Evolutionary conservation across 2,329 filamentous ascomycete species (phyloP), one percentile per base, ranked within the genome.

Genomic region (Talaromyces marneffei): DNA sequence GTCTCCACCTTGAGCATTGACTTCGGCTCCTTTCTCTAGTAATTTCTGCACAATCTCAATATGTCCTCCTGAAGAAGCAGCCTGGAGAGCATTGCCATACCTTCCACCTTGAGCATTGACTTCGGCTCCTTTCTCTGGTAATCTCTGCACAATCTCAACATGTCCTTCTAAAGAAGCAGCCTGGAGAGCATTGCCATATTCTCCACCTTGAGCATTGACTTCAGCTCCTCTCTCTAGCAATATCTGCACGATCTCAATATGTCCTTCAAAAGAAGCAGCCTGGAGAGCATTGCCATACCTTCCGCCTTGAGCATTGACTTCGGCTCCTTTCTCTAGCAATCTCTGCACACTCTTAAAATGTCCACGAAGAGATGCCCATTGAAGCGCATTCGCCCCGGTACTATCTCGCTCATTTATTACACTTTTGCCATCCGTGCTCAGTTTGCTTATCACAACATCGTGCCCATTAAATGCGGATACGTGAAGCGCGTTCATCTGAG

Each of bases 261-360:
- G 40, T 31, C 55, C 42, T 48, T 5, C 20, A 7, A 3, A 2
- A 23, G 40, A 48, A 31, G 55, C 55, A 14, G 55, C 42, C 12
- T 58, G 29, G 16, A 58, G 39, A 33, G 55, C 55, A 33, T 31
- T 58, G 10, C 40, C 29, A 58, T 46, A 48, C 0, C 3, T 1
- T 58, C 40, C 27, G 35, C 25, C 55, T 48, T 48, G 55, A 33
- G 48, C 27, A 57, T 63, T 62, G 39, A 67, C 57, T 20, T 66
- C 58, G 12, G 70, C 71, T 20, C 67, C 66, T 39, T 62, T 59
- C 8, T 68, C 61, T 18, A 73, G 62, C 23, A 74, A 62, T 4
- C 65, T 33, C 46, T 65, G 46, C 3, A 73, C 58, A 0, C 68
- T 58, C 1, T 64, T 37, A n/a, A 64, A 20, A 42, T 66, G 44